These are phyloP conservation scores for Trichocomaceae sp. DNA, from an alignment of 2,329 filamentous ascomycete species.

Conservation along the genomic window DNA sequence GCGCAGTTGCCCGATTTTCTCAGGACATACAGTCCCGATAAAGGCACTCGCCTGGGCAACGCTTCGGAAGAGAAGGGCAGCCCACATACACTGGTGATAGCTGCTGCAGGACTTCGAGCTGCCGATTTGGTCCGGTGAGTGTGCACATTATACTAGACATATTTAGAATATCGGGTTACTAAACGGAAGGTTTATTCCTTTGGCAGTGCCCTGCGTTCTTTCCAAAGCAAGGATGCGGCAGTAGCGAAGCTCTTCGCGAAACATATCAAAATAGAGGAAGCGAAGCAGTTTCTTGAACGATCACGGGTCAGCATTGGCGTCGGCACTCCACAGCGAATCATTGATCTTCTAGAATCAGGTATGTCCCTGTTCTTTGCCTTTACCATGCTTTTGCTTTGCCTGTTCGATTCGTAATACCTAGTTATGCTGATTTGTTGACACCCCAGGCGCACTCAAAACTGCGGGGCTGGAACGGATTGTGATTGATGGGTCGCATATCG, in stretches of 20 bases:
- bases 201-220: slow-evolving; percentile 62
- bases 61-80: slow-evolving; percentile 63
- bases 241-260: slow-evolving; percentile 96
- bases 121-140: slow-evolving; percentile 70
- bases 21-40: slow-evolving; percentile 51
- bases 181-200: neutral
- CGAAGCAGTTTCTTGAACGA: slow-evolving; percentile 66
- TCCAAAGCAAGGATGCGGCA: slow-evolving; percentile 68
- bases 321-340: slow-evolving; percentile 77
- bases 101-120: slow-evolving; percentile 74
- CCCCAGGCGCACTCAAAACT: slow-evolving; percentile 60
- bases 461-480: slow-evolving; percentile 70
- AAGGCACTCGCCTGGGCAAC: slow-evolving; percentile 54
- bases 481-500: slow-evolving; percentile 85
- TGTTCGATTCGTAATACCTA: neutral
- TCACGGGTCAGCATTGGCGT: slow-evolving; percentile 74
- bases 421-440: neutral
- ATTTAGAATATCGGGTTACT: neutral
- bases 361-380: slow-evolving; percentile 13
- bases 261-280: slow-evolving; percentile 91
- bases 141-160: slow-evolving; percentile 3
- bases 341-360: slow-evolving; percentile 77
- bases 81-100: slow-evolving; percentile 84
- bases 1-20: slow-evolving; percentile 74
- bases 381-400: neutral